phyloP scores from a whole-genome alignment of 805 yeast species.

The Candida ascalaphidarum region DNA sequence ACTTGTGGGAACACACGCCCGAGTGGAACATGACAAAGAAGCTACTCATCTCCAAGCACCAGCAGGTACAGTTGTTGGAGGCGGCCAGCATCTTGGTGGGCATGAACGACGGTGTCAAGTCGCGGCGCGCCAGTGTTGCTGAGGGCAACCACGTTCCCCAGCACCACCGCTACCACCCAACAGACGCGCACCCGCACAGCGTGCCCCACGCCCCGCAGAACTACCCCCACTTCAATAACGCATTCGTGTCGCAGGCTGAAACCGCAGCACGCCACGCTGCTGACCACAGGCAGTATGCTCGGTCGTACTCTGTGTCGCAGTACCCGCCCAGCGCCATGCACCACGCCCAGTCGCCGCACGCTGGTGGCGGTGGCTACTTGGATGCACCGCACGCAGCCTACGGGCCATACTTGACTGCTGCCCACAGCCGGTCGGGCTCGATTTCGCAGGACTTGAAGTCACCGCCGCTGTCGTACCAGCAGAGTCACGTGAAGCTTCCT shows the following conservation, averaged over 20 bases:
- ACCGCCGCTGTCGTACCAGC: slow-evolving; percentile 6
- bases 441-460: slow-evolving; percentile 9
- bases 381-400: too few species aligned
- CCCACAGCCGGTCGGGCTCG: slow-evolving; percentile 4
- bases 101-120: slow-evolving; percentile 43
- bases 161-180: slow-evolving; percentile 7
- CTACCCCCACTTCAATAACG: slow-evolving; percentile 1
- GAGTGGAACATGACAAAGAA: slow-evolving; percentile 88
- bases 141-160: slow-evolving; percentile 6
- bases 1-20: slow-evolving; percentile 90
- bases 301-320: slow-evolving; percentile 37
- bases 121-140: slow-evolving; percentile 6
- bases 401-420: not conserved
- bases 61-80: slow-evolving; percentile 75
- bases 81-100: slow-evolving; percentile 73
- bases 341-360: slow-evolving; percentile 5
- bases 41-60: slow-evolving; percentile 75
- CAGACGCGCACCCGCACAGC: slow-evolving; percentile 1
- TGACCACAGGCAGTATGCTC: slow-evolving; percentile 5
- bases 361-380: slow-evolving; percentile 22
- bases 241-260: slow-evolving; percentile 3
- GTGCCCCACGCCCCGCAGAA: too few species aligned
- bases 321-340: slow-evolving; percentile 27
- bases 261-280: slow-evolving; percentile 2
- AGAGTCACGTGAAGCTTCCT: too few species aligned